Conservation (phyloP, 2,329 filamentous ascomycete genomes). For the Claviceps maximensis region DNA sequence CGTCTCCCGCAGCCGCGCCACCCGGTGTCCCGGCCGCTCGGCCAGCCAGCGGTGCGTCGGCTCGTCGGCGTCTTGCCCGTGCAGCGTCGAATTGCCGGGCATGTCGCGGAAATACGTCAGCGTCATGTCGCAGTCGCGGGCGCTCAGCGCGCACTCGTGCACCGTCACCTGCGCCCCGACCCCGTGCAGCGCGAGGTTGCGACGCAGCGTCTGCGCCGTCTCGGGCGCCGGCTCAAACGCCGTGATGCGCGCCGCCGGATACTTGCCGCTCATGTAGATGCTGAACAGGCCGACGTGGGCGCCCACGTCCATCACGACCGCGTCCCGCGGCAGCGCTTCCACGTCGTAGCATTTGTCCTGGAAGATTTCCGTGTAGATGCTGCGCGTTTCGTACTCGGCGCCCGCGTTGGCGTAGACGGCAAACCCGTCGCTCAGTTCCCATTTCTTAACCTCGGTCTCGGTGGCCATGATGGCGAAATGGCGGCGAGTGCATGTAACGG, state of each 20-base stretch:
- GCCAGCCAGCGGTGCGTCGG: neutral
- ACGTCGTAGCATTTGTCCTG: constrained; percentile 12
- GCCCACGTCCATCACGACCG: constrained; percentile 13
- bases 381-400: constrained; percentile 8
- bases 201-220: constrained; percentile 8
- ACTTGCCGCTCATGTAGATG: constrained; percentile 14
- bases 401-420: constrained; percentile 4
- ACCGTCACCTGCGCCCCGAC: constrained; percentile 5
- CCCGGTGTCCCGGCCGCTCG: neutral
- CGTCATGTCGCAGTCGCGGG: neutral
- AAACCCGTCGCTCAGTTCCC: neutral
- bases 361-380: constrained; percentile 14
- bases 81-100: constrained; percentile 14
- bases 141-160: constrained; percentile 8
- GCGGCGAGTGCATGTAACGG: too few species aligned
- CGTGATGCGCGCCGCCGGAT: constrained; percentile 12
- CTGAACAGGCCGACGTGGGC: constrained; percentile 16
- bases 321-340: constrained; percentile 4
- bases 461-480: neutral
- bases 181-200: constrained; percentile 10
- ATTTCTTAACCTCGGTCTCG: neutral
- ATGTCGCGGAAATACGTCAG: constrained; percentile 11
- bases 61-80: constrained; percentile 7
- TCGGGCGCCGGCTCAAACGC: constrained; percentile 15
- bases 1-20: too few species aligned